Evolutionary conservation across 2,329 filamentous ascomycete species (phyloP).

Genomic region (Penicillium polonicum): DNA sequence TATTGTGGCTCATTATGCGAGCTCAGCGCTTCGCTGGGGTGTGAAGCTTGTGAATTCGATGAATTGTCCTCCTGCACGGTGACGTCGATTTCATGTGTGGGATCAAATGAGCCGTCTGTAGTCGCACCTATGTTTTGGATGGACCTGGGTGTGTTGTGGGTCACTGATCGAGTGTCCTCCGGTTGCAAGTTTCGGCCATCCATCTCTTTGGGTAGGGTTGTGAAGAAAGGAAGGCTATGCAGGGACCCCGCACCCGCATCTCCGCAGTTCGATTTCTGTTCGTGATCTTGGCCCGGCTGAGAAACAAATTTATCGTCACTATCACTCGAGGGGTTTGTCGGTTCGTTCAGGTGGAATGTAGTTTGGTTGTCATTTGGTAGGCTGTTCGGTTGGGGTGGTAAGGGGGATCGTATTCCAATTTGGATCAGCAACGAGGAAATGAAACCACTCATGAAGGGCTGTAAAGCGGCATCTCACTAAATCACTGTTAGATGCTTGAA

Average conservation of each 20-base stretch:
- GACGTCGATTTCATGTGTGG: neutral
- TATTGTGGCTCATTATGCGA: neutral
- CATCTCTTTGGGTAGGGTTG: slow-evolving; percentile 25
- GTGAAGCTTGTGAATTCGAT: neutral
- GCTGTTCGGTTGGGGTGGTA: slow-evolving; percentile 35
- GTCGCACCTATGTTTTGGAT: neutral
- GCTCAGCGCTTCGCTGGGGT: neutral
- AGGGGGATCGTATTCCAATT: slow-evolving; percentile 44
- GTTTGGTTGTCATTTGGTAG: slow-evolving; percentile 27
- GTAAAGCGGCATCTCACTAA: slow-evolving; percentile 19
- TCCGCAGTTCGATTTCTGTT: slow-evolving; percentile 12
- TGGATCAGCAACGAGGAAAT: slow-evolving; percentile 46
- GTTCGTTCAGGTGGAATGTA: slow-evolving; percentile 23
- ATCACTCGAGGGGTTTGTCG: slow-evolving; percentile 21
- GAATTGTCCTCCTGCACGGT: neutral
- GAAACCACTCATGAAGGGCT: slow-evolving; percentile 46
- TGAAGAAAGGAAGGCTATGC: slow-evolving; percentile 23
- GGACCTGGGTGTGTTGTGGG: slow-evolving; percentile 3
- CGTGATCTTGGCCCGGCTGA: slow-evolving; percentile 16
- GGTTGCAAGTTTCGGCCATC: slow-evolving; percentile 20
- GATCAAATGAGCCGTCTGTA: neutral
- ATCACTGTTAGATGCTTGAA: slow-evolving; percentile 5
- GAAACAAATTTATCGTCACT: slow-evolving; percentile 5
- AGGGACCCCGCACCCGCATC: slow-evolving; percentile 26
- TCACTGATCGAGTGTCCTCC: slow-evolving; percentile 14